Evolutionary conservation across 2,329 filamentous ascomycete genomes (phyloP).

Genomic region (Huntiella abstrusa): DNA sequence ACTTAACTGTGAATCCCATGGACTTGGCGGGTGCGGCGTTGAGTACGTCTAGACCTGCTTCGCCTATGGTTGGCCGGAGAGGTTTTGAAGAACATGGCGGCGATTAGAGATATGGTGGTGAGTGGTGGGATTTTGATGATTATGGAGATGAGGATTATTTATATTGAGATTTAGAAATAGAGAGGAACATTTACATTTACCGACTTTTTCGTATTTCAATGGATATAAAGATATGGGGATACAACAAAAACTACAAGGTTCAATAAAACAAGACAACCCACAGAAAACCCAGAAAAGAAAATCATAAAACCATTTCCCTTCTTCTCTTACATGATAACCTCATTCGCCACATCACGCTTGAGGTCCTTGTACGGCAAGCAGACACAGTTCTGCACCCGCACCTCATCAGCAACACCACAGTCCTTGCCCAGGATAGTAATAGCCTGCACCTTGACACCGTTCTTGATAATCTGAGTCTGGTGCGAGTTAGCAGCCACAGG

Average conservation of each 20-base stretch:
- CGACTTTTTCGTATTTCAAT: too few species aligned
- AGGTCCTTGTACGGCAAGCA: slow-evolving; percentile 96
- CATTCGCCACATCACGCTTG: slow-evolving; percentile 79
- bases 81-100: slow-evolving; percentile 7
- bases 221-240: not conserved
- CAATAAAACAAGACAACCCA: too few species aligned
- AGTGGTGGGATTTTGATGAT: not conserved
- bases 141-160: not conserved
- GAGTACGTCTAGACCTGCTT: slow-evolving; percentile 8
- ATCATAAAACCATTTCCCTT: not conserved
- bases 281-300: not conserved
- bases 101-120: not conserved
- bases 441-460: slow-evolving; percentile 95
- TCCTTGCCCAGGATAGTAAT: slow-evolving; percentile 97
- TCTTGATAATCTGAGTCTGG: slow-evolving; percentile 88
- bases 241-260: not conserved
- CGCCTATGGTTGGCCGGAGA: slow-evolving; percentile 10
- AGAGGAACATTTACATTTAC: not conserved
- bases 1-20: slow-evolving; percentile 10
- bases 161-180: not conserved
- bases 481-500: slow-evolving; percentile 76
- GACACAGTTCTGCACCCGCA: slow-evolving; percentile 92
- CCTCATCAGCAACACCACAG: slow-evolving; percentile 80
- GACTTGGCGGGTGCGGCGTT: slow-evolving; percentile 5
- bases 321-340: slow-evolving; percentile 71